Evolutionary conservation across 371 early-diverging fungal genomes (phyloP).

Genomic region (Synchytrium microbalum): DNA sequence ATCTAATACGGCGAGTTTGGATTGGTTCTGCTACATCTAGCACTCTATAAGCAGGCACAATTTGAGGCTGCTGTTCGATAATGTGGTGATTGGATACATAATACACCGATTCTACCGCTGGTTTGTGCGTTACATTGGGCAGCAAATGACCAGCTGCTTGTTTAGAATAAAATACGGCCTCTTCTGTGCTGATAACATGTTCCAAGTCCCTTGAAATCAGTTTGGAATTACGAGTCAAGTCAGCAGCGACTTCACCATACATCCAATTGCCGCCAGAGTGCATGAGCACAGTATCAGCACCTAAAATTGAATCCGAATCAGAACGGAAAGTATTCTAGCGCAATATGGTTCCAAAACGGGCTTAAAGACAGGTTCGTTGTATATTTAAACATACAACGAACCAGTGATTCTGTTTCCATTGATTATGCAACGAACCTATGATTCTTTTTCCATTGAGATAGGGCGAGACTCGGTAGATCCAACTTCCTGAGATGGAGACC

Average conservation of each 20-base stretch:
- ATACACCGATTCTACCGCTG: neutral
- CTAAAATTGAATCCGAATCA: too few relatives aligned
- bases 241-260: neutral
- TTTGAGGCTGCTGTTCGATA: neutral
- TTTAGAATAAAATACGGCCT: too few relatives aligned
- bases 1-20: slow-evolving; percentile 7
- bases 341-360: too few relatives aligned
- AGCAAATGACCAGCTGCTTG: too few relatives aligned
- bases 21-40: slow-evolving; percentile 9
- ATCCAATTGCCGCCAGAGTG: neutral
- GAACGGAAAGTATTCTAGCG: too few relatives aligned
- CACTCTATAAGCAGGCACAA: slow-evolving; percentile 12
- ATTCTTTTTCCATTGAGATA: neutral
- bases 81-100: neutral
- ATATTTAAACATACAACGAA: too few relatives aligned
- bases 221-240: neutral
- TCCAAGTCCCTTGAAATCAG: too few relatives aligned
- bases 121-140: neutral
- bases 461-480: neutral
- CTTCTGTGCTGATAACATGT: too few relatives aligned
- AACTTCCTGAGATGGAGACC: too few relatives aligned
- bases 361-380: too few relatives aligned
- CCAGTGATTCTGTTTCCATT: too few relatives aligned
- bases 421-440: too few relatives aligned
- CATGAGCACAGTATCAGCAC: neutral